Evolutionary conservation across 202 grass and related monocot species (phyloP), one percentile per base, ranked within the genome.

Genomic region (Bolboschoenoplectus hybrid): DNA sequence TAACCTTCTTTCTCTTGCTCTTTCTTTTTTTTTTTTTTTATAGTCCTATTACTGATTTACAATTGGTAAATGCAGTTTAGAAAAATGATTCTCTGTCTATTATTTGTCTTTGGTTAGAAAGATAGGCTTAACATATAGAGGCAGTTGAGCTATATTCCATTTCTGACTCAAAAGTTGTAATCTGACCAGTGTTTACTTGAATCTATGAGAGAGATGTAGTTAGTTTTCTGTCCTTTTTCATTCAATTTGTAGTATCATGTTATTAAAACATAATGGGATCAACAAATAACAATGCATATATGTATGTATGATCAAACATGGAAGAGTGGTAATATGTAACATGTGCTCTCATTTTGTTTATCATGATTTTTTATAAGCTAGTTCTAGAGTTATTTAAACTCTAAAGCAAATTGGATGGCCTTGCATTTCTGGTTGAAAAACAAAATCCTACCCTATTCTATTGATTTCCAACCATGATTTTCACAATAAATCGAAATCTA

Each of bases 41-140:
- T 43, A 57, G 73, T 36, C 50, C 26, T 20, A 80, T 41, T 80
- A 17, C 14, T 80, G 52, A 60, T 80, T 80, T 80, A 80, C 38
- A 19, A 58, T 5, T 19, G 16, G 38, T 43, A 80, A 16, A 58
- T 9, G 35, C 35, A 58, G 14, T 38, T 57, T 26, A 38, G 74
- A 53, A 57, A 55, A 12, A 49, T 77, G 10, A 55, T 39, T 55
- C 9, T 53, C 14, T 56, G 13, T 44, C 58, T 56, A 38, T 39
- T 79, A 12, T 57, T 44, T n/a, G 34, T 57, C 2, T n/a, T 80
- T 80, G 16, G 36, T 60, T 43, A 80, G 53, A 41, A 72, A 19
- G 75, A 58, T 60, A 41, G 16, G 51, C 2, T 79, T 41, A 41
- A 79, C 75, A 41, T 60, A 1, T 41, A 58, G 75, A 19, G 52